Evolutionary conservation across 805 yeast species (phyloP), one percentile per base, ranked within the genome.

Genomic region (Komagataella populi): DNA sequence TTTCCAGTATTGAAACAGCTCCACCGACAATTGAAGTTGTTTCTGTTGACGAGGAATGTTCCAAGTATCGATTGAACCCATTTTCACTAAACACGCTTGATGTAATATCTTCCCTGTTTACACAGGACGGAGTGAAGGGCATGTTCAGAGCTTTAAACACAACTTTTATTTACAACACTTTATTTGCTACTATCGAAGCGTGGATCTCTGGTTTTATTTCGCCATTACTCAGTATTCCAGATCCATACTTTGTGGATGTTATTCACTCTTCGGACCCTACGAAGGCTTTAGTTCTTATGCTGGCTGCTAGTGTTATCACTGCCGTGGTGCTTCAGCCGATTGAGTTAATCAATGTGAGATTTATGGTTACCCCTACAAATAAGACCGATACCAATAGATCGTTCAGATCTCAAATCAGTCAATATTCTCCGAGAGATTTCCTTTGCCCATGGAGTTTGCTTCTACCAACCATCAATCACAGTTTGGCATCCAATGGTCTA

Each of bases 181-280:
- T 88, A 17, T 78, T 83, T 2, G 78, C 81, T 49, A 84, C 96
- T 0, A 68, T 89, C 48, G 91, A 87, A 60, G 87, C 96, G 1
- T 90, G 98, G 97, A 72, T 89, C 48, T 84, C 95, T 0, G 96
- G 96, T 3, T 78, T 90, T 55, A 62, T 89, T 6, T 82, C 96
- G 4, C 93, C 96, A 2, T 68, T 87, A 48, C 64, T 86, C 50
- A 83, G 85, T 17, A 78, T 88, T 30, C 96, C 96, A 0, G 97
- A 90, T 62, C 96, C 96, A 2, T 80, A 81, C 55, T 84, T 88
- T 63, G 81, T 88, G 57, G 96, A 87, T 55, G 74, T 85, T 49
- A 74, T 87, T 18, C 93, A 86, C 59, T 83, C 93, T 8, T 79
- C 89, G 3, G 88, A 84, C 54, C 88, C 95, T 1, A 66, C 78